These are phyloP conservation scores for Teunomyces pallodes DNA, from an alignment of 805 yeast genomes.

Conservation along the genomic window DNA sequence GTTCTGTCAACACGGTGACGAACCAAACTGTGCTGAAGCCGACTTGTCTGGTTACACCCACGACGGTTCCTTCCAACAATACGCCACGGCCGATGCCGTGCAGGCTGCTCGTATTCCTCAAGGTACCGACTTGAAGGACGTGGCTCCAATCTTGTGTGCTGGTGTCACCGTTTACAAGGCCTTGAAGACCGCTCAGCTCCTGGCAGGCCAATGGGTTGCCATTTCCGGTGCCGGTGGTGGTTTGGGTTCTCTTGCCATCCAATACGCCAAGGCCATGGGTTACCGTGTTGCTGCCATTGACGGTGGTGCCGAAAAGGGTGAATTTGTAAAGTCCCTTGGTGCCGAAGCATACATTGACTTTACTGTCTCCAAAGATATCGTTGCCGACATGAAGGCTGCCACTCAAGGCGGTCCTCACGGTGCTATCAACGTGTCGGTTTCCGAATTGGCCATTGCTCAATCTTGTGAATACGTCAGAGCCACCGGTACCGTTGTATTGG, in stretches of 20 bases:
- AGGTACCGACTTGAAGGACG: conserved; percentile 53
- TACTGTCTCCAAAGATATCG: conserved; percentile 49
- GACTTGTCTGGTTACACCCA: conserved; percentile 74
- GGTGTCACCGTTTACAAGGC: conserved; percentile 71
- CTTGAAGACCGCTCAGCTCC: conserved; percentile 53
- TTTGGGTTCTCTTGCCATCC: conserved; percentile 71
- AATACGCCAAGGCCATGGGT: conserved; percentile 77
- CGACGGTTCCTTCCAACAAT: conserved; percentile 68
- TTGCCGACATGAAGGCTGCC: conserved; percentile 50
- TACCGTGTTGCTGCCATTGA: conserved; percentile 65
- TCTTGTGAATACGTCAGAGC: conserved; percentile 40
- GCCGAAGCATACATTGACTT: conserved; percentile 28
- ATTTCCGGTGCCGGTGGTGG: conserved; percentile 84
- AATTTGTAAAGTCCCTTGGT: conserved; percentile 19
- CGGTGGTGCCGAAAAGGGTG: conserved; percentile 71
- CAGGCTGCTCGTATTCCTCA: conserved; percentile 60
- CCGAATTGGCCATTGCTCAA: conserved; percentile 63
- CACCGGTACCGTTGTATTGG: conserved; percentile 43
- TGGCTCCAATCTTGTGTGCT: conserved; percentile 65
- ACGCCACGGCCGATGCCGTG: conserved; percentile 63
- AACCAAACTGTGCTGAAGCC: conserved; percentile 60
- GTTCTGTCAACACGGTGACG: conserved; percentile 39
- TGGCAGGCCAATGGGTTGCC: conserved; percentile 71
- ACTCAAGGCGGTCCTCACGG: conserved; percentile 79
- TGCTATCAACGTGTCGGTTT: conserved; percentile 72